Evolutionary conservation across 1,284 basidiomycete genomes (phyloP).

Genomic region (Trametes polyzona): DNA sequence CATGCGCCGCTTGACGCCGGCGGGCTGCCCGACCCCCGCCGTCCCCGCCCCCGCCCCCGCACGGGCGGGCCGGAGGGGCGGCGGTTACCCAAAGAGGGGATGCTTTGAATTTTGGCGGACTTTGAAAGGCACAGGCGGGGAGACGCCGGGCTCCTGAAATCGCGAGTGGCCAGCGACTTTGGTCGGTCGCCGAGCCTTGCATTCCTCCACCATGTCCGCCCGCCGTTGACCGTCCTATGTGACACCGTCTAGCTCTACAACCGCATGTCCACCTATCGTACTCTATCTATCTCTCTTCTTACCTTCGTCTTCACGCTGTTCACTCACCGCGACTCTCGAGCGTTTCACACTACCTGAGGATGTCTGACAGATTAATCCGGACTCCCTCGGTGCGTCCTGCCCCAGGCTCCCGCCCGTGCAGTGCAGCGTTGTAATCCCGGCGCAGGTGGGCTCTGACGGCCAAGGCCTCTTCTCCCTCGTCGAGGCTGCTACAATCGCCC

Average conservation of each 20-base stretch:
- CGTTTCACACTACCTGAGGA: constrained; percentile 11
- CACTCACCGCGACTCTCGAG: constrained; percentile 9
- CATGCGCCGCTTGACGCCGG: not conserved
- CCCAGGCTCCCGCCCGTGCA: not conserved
- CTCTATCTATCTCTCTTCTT: constrained; percentile 3
- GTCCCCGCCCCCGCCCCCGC: not conserved
- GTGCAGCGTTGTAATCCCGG: not conserved
- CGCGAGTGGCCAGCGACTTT: constrained; percentile 14
- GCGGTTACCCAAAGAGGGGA: constrained; percentile 15
- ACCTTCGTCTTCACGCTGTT: not conserved
- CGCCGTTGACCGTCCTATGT: constrained; percentile 23
- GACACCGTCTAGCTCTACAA: constrained; percentile 4
- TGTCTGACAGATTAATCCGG: constrained; percentile 13
- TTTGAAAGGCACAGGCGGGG: constrained; percentile 24
- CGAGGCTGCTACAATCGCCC: constrained; percentile 55
- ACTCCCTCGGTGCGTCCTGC: constrained; percentile 16
- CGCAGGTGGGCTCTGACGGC: constrained; percentile 23
- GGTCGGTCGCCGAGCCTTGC: constrained; percentile 14
- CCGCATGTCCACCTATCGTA: constrained; percentile 17
- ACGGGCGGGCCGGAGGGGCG: constrained; percentile 10
- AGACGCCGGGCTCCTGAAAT: constrained; percentile 9
- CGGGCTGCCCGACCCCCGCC: not conserved
- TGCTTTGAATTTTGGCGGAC: constrained; percentile 30
- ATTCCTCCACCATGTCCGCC: constrained; percentile 24
- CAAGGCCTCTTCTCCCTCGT: constrained; percentile 69